Evolutionary conservation across 805 yeast species (phyloP).

Genomic region (Ogataea ramenticola): DNA sequence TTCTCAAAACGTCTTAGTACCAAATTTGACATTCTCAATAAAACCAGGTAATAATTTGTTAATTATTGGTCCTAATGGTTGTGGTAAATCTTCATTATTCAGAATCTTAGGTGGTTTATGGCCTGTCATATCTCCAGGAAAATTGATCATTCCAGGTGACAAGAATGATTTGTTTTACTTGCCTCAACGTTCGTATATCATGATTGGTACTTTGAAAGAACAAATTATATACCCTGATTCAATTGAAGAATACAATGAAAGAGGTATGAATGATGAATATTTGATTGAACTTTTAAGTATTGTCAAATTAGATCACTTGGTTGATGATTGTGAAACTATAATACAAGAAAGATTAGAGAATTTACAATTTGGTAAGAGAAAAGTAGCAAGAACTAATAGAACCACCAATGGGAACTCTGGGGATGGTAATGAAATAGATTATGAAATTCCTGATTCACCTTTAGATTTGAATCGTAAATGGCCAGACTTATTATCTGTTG

Average conservation of each 20-base stretch:
- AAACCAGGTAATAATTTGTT: constrained; percentile 78
- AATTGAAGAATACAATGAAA: constrained; percentile 29
- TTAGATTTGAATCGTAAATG: constrained; percentile 70
- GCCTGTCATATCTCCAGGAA: constrained; percentile 61
- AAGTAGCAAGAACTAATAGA: no score
- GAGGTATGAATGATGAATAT: constrained; percentile 33
- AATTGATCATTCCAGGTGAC: constrained; percentile 55
- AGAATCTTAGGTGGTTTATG: constrained; percentile 89
- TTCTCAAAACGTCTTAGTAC: constrained; percentile 63
- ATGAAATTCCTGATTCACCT: constrained; percentile 28
- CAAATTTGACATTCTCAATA: constrained; percentile 60
- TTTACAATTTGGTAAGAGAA: neutral
- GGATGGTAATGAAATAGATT: neutral
- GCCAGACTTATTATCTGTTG: constrained; percentile 83
- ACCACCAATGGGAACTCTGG: neutral
- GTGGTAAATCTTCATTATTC: constrained; percentile 90
- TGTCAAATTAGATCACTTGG: constrained; percentile 52
- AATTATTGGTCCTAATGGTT: constrained; percentile 94
- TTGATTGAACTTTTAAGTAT: constrained; percentile 46
- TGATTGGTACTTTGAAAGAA: constrained; percentile 73
- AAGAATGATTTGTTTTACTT: constrained; percentile 72
- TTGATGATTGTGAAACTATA: constrained; percentile 31
- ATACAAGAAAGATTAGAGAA: constrained; percentile 2
- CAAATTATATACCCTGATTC: constrained; percentile 87
- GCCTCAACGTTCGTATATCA: constrained; percentile 88